Base-by-base conservation (phyloP, 306 rosid genomes). In the Vigna unguiculata region DNA sequence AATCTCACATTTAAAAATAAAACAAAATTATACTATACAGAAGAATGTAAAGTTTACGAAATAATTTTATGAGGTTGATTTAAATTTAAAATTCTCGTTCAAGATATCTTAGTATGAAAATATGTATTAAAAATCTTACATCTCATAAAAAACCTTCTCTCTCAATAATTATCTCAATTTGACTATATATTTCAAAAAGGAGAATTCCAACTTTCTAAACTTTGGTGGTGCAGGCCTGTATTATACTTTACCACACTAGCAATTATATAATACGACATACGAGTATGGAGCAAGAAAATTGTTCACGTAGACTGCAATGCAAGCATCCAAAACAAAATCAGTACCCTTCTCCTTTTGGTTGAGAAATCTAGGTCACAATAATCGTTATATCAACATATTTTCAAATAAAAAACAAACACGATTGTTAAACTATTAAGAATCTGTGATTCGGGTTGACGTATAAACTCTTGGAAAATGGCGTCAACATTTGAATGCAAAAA, bases 231-330 rank as follows among this genome's bases (percentile, higher is more conserved):
- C 63, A 22, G 61, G 45, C 75, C 82, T 30, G 34, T 49, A 40
- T 28, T 61, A 36, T 61, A 60, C 66, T 61, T 71, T 51, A 9
- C 57, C 65, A 52, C 63, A 25, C 5, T 4, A 30, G 40, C 78
- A 71, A 25, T 25, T 25, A 25, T 25, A 25, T 25, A 25, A 75
- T 61, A 75, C 72, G 32, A 48, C 60, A 28, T 30, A 10, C 41
- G 15, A 76, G 62, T 48, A 78, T 59, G 40, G 71, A 61, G 59
- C 28, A 51, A 78, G 62, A 69, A 58, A 57, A 78, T 32, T 78
- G 51, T 69, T 67, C 70, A 47, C 54, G 54, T 78, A 60, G 64
- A 70, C 76, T 69, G 40, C 62, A 78, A 53, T 15, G 48, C 48
- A 43, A 67, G 82, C 53, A 67, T 43, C 34, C 1, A 62, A 13